These are phyloP conservation scores for Rhynchosporium agropyri DNA, from an alignment of 2,329 filamentous ascomycete genomes.

Conservation along the genomic window DNA sequence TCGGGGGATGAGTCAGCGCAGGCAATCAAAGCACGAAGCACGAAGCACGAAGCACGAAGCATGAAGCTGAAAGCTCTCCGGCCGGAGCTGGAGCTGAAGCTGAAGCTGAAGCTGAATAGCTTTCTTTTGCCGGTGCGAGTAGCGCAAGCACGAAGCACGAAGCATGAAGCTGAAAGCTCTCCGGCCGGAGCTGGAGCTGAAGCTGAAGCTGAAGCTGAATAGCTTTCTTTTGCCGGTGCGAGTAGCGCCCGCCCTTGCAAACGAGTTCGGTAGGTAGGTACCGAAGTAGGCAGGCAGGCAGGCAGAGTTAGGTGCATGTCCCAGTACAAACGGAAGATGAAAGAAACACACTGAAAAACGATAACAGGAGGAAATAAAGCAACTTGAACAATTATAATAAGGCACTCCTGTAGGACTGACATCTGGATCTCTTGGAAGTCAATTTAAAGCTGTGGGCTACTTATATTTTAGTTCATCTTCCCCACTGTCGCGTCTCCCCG, in stretches of 20 bases:
- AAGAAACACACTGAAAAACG: background rate
- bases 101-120: constrained; percentile 5
- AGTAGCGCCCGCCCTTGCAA: too few species aligned
- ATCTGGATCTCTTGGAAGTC: background rate
- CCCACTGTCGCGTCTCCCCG: constrained; percentile 18
- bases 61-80: too few species aligned
- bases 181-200: background rate
- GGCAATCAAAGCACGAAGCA: background rate
- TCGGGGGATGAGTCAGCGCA: background rate
- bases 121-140: background rate
- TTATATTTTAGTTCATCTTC: background rate
- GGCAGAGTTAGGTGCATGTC: too few species aligned
- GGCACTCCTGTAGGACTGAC: too few species aligned
- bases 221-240: constrained; percentile 7
- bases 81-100: background rate
- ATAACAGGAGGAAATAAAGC: background rate
- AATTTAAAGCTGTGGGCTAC: constrained; percentile 3
- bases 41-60: background rate
- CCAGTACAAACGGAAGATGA: background rate
- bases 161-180: too few species aligned
- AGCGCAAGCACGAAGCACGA: background rate
- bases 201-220: constrained; percentile 3
- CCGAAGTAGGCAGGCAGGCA: too few species aligned
- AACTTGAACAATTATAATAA: background rate
- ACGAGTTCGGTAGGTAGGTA: too few species aligned